Evolutionary conservation across 2,329 filamentous ascomycete genomes (phyloP).

Genomic region (Lizonia empirigonia): DNA sequence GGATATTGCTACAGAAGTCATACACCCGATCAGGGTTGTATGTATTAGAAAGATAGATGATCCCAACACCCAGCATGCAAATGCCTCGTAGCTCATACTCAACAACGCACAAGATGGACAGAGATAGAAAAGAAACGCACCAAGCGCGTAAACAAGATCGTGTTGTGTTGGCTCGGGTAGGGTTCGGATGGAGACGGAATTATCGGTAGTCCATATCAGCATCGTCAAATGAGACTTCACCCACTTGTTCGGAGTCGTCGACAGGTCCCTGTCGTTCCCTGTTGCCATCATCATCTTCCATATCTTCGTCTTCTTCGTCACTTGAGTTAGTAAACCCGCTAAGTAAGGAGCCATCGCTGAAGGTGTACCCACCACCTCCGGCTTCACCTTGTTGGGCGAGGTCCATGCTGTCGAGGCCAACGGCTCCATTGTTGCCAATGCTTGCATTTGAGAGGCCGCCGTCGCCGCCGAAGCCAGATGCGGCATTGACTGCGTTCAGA

Average conservation of each 20-base stretch:
- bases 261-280: slow-evolving; percentile 55
- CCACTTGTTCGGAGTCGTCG: slow-evolving; percentile 67
- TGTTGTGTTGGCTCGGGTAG: slow-evolving; percentile 32
- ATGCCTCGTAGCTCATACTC: slow-evolving; percentile 19
- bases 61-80: slow-evolving; percentile 18
- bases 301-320: slow-evolving; percentile 94
- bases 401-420: slow-evolving; percentile 67
- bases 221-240: slow-evolving; percentile 67
- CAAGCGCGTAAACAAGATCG: slow-evolving; percentile 44
- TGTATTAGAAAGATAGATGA: slow-evolving; percentile 26
- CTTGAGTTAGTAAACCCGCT: slow-evolving; percentile 94
- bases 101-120: slow-evolving; percentile 17
- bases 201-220: slow-evolving; percentile 65
- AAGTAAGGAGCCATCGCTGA: slow-evolving; percentile 75
- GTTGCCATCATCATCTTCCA: slow-evolving; percentile 82
- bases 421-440: slow-evolving; percentile 67
- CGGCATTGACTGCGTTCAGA: slow-evolving; percentile 62
- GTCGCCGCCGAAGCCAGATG: slow-evolving; percentile 60
- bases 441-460: slow-evolving; percentile 73
- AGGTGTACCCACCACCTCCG: slow-evolving; percentile 74
- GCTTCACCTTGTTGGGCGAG: slow-evolving; percentile 67
- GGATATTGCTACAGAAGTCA: slow-evolving; percentile 42
- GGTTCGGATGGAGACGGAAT: slow-evolving; percentile 35
- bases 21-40: slow-evolving; percentile 37
- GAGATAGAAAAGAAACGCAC: slow-evolving; percentile 44